phyloP scores from a whole-genome alignment of 2,329 filamentous ascomycete species.

The Penicillium palitans region DNA sequence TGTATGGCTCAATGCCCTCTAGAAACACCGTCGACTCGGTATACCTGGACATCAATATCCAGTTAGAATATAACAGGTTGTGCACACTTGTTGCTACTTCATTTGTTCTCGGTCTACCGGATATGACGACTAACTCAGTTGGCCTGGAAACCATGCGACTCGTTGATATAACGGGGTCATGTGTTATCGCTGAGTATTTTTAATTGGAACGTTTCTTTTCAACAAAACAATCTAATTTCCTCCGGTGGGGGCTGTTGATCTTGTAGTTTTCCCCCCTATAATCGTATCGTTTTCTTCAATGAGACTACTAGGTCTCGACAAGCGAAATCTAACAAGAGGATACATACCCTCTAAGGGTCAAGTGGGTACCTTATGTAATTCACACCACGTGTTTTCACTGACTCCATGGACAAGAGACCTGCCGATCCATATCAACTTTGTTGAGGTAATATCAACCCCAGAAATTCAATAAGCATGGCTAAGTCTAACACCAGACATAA shows the following conservation, averaged over 20 bases:
- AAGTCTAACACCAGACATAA: too few relatives aligned
- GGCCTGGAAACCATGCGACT: conserved; percentile 4
- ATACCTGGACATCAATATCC: background rate
- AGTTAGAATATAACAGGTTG: background rate
- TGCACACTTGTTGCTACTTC: background rate
- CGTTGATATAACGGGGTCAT: background rate
- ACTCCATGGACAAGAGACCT: background rate
- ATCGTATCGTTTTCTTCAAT: background rate
- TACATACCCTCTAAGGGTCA: background rate
- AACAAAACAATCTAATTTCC: background rate
- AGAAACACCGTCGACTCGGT: background rate
- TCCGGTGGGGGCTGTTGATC: background rate
- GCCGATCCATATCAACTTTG: background rate
- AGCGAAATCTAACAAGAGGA: background rate
- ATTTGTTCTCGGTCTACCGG: background rate
- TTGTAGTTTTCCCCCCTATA: background rate
- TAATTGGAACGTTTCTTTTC: background rate
- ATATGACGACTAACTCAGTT: background rate
- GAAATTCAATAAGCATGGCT: background rate
- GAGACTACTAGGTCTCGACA: background rate
- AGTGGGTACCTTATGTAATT: background rate
- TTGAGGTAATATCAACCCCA: background rate
- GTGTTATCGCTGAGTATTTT: background rate
- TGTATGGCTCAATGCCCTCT: background rate
- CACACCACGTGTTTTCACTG: background rate